Base-by-base conservation (phyloP, 108 stramenopile species). In the Fragilariopsis cylindrus region DNA sequence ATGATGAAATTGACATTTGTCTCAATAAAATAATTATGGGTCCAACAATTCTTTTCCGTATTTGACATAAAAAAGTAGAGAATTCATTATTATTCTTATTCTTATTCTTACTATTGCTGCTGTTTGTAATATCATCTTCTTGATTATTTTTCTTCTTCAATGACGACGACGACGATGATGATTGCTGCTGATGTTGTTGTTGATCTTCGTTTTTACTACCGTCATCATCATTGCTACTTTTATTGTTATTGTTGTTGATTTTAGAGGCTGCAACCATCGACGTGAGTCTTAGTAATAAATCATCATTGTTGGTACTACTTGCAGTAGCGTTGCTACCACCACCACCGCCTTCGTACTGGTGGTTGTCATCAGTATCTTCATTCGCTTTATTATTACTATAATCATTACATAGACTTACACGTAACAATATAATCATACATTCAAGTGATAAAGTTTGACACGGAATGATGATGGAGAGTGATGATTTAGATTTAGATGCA, bases 21-120 rank as follows among this genome's bases (percentile, higher is more conserved):
- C 56, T 46, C 48, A 79, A 0, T 3, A 73, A 3, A 54, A 52
- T 41, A 3, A 46, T 13, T 16, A 76, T 58, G 4, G 76, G 76
- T 57, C 40, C 57, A 13, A 16, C 57, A 13, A 69, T 42, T 3
- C 60, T 30, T 12, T 60, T 5, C 41, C 43, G 39, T 4, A 76
- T 55, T n/a, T 53, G 62, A 19, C 13, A 42, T 12, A 74, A 52
- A 65, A 74, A 74, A 19, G 0, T 0, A 30, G 30, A 30, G 30
- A 30, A 30, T 0, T 53, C 52, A 45, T 13, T 49, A 69, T 6
- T 44, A 40, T 63, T 42, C 0, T 73, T 16, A 19, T 54, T 48
- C 0, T 39, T 69, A 53, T 55, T 55, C 0, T 42, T 40, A 42
- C 15, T 41, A 55, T 7, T 41, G 41, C 7, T 71, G 19, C 13